Evolutionary conservation across 768 basidiomycete genomes (phyloP), one percentile per base, ranked within the genome.

Genomic region (Pleurotus salmoneostramineus): DNA sequence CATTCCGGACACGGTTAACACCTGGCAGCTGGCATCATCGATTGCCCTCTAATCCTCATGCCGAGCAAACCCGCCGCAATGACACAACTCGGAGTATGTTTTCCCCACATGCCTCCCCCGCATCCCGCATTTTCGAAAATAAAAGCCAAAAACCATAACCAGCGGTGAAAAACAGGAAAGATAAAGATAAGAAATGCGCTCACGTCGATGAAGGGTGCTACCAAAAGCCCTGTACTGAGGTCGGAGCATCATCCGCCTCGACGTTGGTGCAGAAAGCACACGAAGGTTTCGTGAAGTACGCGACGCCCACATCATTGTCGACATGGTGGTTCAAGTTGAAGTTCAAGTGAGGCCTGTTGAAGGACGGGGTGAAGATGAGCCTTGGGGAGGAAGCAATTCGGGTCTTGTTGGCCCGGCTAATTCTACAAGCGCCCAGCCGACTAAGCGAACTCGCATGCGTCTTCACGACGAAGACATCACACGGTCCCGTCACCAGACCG

Each of bases 221-320:
- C 52, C 52, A n/a, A 55, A 55, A 8, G 52, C 52, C 52, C 52
- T 55, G 52, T 55, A 55, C 43, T 55, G 52, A 14, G 52, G 52
- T 14, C 52, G 52, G 11, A 55, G 52, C 52, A 55, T 55, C 8
- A 55, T 7, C 14, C 52, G 52, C n/a, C 37, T n/a, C 6, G 52
- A 11, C 12, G 17, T 42, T 31, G 52, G 40, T 4, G 40, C 40
- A 7, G 50, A 15, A 6, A 34, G 50, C 35, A 36, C 34, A 37
- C 52, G 52, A 17, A 55, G 43, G 12, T 21, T 55, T 36, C 52
- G 52, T 21, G 52, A 36, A 32, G 21, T 43, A 6, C 52, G 52
- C 40, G 52, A 55, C 17, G 52, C 40, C 52, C 52, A 55, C 52
- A 55, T 55, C 40, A 55, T 42, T 14, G 52, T 42, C 52, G 52